Conservation (phyloP, 441 rosid genomes). For the Croton laevigatus region DNA sequence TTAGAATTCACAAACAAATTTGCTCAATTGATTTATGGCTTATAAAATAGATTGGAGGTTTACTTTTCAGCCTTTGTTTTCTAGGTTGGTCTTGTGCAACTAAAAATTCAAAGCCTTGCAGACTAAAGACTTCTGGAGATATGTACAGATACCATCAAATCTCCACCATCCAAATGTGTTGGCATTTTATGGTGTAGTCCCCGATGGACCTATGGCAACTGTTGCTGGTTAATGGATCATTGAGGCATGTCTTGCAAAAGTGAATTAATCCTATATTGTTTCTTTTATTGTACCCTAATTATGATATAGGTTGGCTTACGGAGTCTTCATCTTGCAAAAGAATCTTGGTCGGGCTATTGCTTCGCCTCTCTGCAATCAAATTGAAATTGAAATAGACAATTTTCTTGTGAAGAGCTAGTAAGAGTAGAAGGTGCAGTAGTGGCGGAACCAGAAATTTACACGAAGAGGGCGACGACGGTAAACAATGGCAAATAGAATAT, state of each 20-base stretch:
- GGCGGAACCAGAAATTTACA: too few species aligned
- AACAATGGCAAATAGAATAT: too few species aligned
- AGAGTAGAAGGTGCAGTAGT: too few species aligned
- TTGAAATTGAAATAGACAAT: too few species aligned
- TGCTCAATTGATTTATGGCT: too few species aligned
- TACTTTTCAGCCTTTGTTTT: neutral
- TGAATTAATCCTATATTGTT: constrained; percentile 25
- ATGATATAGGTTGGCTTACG: constrained; percentile 17
- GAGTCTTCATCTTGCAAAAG: constrained; percentile 39
- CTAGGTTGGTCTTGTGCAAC: neutral
- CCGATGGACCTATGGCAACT: constrained; percentile 95
- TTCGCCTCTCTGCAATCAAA: too few species aligned
- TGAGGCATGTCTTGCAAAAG: constrained; percentile 87
- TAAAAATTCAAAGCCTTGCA: constrained; percentile 25
- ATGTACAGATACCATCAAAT: constrained; percentile 82
- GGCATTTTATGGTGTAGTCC: constrained; percentile 94
- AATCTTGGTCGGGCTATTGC: too few species aligned
- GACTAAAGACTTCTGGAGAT: constrained; percentile 96
- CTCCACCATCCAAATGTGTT: constrained; percentile 96
- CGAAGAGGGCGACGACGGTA: too few species aligned
- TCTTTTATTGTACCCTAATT: neutral
- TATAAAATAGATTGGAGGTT: too few species aligned
- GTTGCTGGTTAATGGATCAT: constrained; percentile 98
- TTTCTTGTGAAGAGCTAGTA: constrained; percentile 69
- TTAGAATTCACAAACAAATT: neutral